Conservation (phyloP, 2,329 filamentous ascomycete genomes). For the Diplodia corticola region DNA sequence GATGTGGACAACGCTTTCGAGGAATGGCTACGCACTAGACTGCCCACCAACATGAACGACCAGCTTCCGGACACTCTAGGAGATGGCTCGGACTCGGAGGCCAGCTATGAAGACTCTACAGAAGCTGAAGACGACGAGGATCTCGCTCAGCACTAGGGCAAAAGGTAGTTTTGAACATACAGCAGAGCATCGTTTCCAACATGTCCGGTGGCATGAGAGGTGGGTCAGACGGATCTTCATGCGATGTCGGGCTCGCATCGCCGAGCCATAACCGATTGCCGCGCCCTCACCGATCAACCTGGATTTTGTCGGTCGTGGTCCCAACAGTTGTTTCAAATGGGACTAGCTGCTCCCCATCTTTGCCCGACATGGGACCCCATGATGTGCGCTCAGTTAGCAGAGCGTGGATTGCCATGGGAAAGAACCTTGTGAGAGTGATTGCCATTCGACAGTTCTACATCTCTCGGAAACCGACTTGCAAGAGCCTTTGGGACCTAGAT, state of each 20-base stretch:
- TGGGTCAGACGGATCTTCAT: constrained; percentile 11
- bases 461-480: not conserved
- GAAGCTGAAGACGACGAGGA: not conserved
- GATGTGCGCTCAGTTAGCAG: not conserved
- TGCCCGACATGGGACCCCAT: not conserved
- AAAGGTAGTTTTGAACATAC: not conserved
- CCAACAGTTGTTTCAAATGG: not conserved
- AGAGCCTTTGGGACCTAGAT: not conserved
- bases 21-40: not conserved
- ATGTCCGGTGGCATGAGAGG: constrained; percentile 3
- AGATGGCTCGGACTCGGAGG: not conserved
- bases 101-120: not conserved
- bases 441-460: not conserved
- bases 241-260: constrained; percentile 13
- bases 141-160: not conserved
- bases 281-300: not conserved
- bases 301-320: not conserved
- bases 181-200: not conserved
- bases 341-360: not conserved
- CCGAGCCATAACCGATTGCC: not conserved
- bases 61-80: not conserved
- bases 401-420: no score
- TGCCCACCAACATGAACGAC: no score
- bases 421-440: not conserved
- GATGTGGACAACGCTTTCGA: not conserved